A percentile compares a stretch with the other conserved stretches of the same genome.
phyloP scores from a whole-genome alignment of 345 rosid genomes.

The Arabidopsis suecica region DNA sequence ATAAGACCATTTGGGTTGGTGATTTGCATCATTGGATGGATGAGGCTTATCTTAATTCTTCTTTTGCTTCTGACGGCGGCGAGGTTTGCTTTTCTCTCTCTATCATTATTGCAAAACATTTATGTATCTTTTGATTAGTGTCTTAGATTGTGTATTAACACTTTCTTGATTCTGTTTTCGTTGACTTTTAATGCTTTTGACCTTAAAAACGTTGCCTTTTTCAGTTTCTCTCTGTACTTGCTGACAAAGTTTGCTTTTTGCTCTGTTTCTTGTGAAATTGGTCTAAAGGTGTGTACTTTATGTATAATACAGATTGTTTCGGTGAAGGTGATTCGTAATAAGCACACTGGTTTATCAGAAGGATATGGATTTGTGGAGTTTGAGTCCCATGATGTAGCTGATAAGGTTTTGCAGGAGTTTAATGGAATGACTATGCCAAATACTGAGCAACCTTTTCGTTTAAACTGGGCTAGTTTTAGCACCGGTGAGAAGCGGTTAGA shows the following conservation, averaged over 20 bases:
- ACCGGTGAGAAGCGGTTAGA: slow-evolving; percentile 87
- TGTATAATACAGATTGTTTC: slow-evolving; percentile 59
- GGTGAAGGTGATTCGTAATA: slow-evolving; percentile 90
- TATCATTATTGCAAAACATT: not conserved
- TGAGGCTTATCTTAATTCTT: slow-evolving; percentile 76
- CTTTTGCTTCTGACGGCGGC: slow-evolving; percentile 70
- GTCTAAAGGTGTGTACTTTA: not conserved
- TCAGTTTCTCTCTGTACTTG: not conserved
- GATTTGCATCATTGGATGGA: slow-evolving; percentile 99
- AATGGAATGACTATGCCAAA: slow-evolving; percentile 73
- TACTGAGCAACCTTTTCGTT: slow-evolving; percentile 87
- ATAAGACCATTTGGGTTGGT: slow-evolving; percentile 89
- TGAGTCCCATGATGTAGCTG: slow-evolving; percentile 78
- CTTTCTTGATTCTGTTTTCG: slow-evolving; percentile 10
- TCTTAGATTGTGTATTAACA: slow-evolving; percentile 9
- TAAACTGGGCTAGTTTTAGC: slow-evolving; percentile 98
- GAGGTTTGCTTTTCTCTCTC: slow-evolving; percentile 57
- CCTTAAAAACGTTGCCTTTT: not conserved
- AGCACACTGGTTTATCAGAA: slow-evolving; percentile 84
- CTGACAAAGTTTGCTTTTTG: not conserved
- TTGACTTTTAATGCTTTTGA: slow-evolving; percentile 14
- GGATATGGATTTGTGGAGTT: slow-evolving; percentile 98
- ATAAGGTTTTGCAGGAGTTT: slow-evolving; percentile 78
- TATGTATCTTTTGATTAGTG: slow-evolving; percentile 7
- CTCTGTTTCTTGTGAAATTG: not conserved